phyloP scores from a whole-genome alignment of 2,329 filamentous ascomycete genomes.

The Xylariaceae sp. region DNA sequence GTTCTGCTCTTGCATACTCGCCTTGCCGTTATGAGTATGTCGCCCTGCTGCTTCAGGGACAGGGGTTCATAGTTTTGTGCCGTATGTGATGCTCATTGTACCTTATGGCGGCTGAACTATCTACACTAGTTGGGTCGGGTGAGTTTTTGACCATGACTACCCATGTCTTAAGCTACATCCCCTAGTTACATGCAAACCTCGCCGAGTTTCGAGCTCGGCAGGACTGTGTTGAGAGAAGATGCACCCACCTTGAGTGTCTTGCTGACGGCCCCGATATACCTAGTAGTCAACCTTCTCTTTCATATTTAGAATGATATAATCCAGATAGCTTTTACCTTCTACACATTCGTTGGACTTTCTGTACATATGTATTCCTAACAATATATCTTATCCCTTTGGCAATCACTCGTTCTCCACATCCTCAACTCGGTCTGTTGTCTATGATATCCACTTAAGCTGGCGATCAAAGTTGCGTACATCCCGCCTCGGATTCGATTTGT shows the following conservation, averaged over 20 bases:
- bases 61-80: constrained; percentile 14
- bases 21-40: constrained; percentile 24
- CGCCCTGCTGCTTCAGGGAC: constrained; percentile 19
- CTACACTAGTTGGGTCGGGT: constrained; percentile 25
- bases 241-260: constrained; percentile 20
- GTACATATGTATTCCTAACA: constrained; percentile 12
- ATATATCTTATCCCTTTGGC: constrained; percentile 10
- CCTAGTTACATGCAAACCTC: constrained; percentile 26
- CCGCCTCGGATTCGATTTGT: constrained; percentile 1
- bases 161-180: constrained; percentile 33
- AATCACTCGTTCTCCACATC: constrained; percentile 7
- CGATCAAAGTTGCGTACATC: constrained; percentile 6
- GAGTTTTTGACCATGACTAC: constrained; percentile 26
- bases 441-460: not conserved
- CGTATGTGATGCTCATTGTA: constrained; percentile 24
- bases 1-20: constrained; percentile 20
- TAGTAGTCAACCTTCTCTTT: constrained; percentile 21
- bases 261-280: constrained; percentile 24
- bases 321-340: constrained; percentile 17
- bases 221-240: constrained; percentile 25
- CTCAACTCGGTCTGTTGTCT: not conserved
- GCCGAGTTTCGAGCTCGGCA: constrained; percentile 27
- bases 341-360: constrained; percentile 16
- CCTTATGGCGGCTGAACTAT: constrained; percentile 31
- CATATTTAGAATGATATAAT: constrained; percentile 29